phyloP scores from a whole-genome alignment of 192 early-diverging fungal species.

The Coemansia sp. region DNA sequence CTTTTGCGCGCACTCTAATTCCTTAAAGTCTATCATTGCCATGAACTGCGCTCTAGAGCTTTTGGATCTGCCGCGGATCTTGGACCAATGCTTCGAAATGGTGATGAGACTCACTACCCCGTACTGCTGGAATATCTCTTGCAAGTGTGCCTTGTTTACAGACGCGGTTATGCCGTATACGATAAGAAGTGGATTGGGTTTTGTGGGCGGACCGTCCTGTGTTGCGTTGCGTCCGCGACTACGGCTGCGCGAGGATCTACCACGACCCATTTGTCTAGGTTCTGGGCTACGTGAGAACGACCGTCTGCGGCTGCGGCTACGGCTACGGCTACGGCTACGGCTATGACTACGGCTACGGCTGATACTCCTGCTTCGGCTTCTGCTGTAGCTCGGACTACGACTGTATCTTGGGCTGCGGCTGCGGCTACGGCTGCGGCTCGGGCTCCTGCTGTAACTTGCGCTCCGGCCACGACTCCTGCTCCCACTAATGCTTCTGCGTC shows the following conservation, averaged over 20 bases:
- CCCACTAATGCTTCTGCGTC: slow-evolving; percentile 15
- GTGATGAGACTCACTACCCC: slow-evolving; percentile 8
- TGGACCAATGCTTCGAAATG: background rate
- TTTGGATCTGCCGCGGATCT: background rate
- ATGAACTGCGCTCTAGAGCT: background rate
- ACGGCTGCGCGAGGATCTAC: slow-evolving; percentile 4
- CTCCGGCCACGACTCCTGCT: slow-evolving; percentile 17
- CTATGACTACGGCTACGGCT: slow-evolving; percentile 9
- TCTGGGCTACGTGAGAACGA: slow-evolving; percentile 29
- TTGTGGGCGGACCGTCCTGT: background rate
- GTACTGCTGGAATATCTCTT: slow-evolving; percentile 34
- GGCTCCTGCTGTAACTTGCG: slow-evolving; percentile 14
- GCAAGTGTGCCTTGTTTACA: slow-evolving; percentile 11
- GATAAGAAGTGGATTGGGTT: background rate
- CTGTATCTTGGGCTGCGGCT: slow-evolving; percentile 30
- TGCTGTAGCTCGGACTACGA: slow-evolving; percentile 8
- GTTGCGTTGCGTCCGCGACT: slow-evolving; percentile 1
- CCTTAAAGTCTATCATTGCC: slow-evolving; percentile 3
- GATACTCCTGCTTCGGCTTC: slow-evolving; percentile 7
- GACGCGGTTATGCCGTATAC: slow-evolving; percentile 2
- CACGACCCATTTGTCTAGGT: background rate
- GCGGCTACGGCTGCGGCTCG: slow-evolving; percentile 17
- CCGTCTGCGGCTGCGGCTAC: slow-evolving; percentile 9
- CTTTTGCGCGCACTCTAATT: slow-evolving; percentile 10
- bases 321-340: slow-evolving; percentile 16